Evolutionary conservation across 108 stramenopile species (phyloP).

Genomic region (Nitzschia sp.): DNA sequence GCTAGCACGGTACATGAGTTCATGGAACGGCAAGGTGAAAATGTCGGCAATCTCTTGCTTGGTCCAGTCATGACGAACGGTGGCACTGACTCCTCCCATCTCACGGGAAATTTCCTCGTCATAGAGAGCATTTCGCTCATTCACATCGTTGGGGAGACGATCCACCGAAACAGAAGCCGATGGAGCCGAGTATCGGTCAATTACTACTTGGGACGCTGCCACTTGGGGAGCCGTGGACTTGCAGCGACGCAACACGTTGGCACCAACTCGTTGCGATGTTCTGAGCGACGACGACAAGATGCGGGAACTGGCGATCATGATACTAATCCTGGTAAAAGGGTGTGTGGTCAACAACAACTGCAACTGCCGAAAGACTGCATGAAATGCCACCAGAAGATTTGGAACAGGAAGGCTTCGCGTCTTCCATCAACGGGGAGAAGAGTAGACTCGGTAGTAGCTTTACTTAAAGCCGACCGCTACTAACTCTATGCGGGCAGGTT

Average conservation of each 20-base stretch:
- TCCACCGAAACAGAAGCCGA: background rate
- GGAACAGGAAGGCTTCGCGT: too few species aligned
- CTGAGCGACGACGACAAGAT: background rate
- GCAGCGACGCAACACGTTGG: constrained; percentile 1
- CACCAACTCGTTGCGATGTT: background rate
- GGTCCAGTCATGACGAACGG: constrained; percentile 92
- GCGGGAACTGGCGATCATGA: constrained; percentile 5
- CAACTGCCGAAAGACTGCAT: too few species aligned
- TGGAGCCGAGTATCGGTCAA: constrained; percentile 32
- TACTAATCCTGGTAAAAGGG: too few species aligned
- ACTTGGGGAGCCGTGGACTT: constrained; percentile 31
- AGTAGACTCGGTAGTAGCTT: too few species aligned
- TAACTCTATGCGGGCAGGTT: too few species aligned
- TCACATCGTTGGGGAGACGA: constrained; percentile 73
- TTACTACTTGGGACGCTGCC: constrained; percentile 10
- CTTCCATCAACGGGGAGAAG: too few species aligned
- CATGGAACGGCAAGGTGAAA: constrained; percentile 90
- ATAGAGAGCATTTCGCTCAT: constrained; percentile 73
- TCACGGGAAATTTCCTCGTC: constrained; percentile 60
- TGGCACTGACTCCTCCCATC: constrained; percentile 70
- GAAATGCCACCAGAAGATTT: too few species aligned
- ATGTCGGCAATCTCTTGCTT: constrained; percentile 88
- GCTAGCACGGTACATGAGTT: constrained; percentile 93
- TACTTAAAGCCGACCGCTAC: too few species aligned
- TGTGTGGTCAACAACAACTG: too few species aligned